Evolutionary conservation across 495 filamentous ascomycete genomes (phyloP), one percentile per base, ranked within the genome.

Genomic region (Penicillium daleae): DNA sequence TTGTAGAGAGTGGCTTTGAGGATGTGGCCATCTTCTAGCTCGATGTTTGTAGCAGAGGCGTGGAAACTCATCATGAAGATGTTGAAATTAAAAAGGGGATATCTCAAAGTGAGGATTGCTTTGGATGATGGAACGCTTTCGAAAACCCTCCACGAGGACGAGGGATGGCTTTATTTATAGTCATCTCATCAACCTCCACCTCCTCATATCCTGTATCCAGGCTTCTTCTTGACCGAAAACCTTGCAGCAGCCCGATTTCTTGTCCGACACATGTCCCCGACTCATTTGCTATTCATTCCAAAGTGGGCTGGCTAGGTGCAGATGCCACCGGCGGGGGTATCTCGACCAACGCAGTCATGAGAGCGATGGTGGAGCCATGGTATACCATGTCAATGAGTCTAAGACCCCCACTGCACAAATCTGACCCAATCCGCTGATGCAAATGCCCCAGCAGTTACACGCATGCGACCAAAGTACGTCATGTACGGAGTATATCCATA

Each of bases 51-150:
- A 49, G 80, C 74, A 44, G 67, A 73, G 40, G 48, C 5, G 71
- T 83, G 76, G 76, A 84, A 83, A 64, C 74, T 76, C 81, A 82
- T 81, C 6, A n/a, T 71, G 31, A 35, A 54, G 19, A 35, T 57
- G 37, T 48, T 60, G 48, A 3, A 15, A 15, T 42, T 27, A 12
- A 8, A 12, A 24, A 27, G 24, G 37, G 42, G 15, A 31, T 1
- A 7, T 7, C 7, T 31, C 4, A 31, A 31, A 31, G 29, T 57
- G 35, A 21, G 40, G 40, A 29, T 46, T 42, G n/a, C n/a, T n/a
- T n/a, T n/a, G n/a, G n/a, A n/a, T n/a, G 3, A 7, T 53, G 24
- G 17, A 46, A 17, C 1, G n/a, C 4, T 12, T 12, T 35, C 13
- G 17, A 24, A 40, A 21, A 13, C 0, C 7, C 44, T n/a, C 49